Base-by-base conservation (phyloP, 1,139 yeast species). In the Taiozyma sp. region DNA sequence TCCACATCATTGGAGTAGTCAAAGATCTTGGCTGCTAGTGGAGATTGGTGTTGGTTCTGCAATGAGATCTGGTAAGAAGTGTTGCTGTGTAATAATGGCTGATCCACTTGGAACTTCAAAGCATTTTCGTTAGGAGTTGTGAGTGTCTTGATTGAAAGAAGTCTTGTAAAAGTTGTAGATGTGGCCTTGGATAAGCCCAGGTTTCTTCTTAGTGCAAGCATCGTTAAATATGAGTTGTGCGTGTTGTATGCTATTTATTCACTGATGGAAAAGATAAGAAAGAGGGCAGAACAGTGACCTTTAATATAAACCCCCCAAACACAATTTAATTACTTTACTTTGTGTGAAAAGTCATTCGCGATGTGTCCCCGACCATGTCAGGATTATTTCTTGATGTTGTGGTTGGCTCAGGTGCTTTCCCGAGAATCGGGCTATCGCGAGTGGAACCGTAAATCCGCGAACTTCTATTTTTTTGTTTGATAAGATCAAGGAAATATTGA, bases 71-170 rank as follows among this genome's bases (percentile, higher is more conserved):
- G 98, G 96, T 43, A 71, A 8, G 64, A 60, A n/a, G 52, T 51
- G 29, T 51, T 49, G 13, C 54, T 53, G 19, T 57, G 54, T 2
- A 61, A 45, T 23, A 62, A 44, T 24, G 43, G 43, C 42, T 53
- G 56, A 51, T 61, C 65, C 8, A 60, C 50, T 42, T 59, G 61
- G 55, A 91, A 93, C 69, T 93, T 93, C 54, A 93, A 73, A 0
- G 99, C 98, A 68, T 93, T 90, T 50, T 84, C 93, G 64, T 93
- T 93, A 9, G 99, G 99, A 0, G 99, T 93, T 1, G 89, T 67
- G 2, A 83, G 69, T 0, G 90, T 81, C 62, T 84, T 83, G 45
- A 81, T 76, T 1, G 63, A 57, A 10, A 62, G 52, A n/a, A 42
- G 46, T 56, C 65, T 60, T 9, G 29, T 5, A 19, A 44, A 46